These are phyloP conservation scores for Plenodomus biglobosus DNA, from an alignment of 2,329 filamentous ascomycete genomes.

Conservation along the genomic window DNA sequence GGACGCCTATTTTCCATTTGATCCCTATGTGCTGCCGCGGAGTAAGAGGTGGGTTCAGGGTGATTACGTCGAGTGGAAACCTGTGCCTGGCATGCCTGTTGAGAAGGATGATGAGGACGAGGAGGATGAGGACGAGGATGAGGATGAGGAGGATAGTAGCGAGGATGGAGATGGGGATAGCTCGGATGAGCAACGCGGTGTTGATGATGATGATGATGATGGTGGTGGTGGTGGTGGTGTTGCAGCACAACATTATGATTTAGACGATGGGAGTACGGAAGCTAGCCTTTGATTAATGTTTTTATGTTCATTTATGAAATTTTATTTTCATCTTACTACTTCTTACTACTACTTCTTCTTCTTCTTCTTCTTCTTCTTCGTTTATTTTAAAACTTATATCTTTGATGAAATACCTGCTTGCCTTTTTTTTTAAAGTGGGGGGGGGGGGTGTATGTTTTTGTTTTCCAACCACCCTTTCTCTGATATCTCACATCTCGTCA, in stretches of 20 bases:
- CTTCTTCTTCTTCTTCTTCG: too few relatives aligned
- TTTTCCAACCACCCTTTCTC: too few relatives aligned
- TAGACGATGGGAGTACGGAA: conserved; percentile 11
- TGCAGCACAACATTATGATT: too few relatives aligned
- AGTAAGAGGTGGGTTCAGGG: conserved; percentile 86
- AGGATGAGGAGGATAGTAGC: conserved; percentile 1
- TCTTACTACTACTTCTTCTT: too few relatives aligned
- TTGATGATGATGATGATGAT: background rate
- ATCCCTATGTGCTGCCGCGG: conserved; percentile 86
- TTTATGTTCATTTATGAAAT: too few relatives aligned
- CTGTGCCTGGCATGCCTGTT: conserved; percentile 45
- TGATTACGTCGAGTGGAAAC: conserved; percentile 44
- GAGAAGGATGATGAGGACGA: conserved; percentile 52
- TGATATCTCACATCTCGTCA: too few relatives aligned
- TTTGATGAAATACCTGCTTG: too few relatives aligned
- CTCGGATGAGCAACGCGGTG: background rate
- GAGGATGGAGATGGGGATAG: conserved; percentile 2
- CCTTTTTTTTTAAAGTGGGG: too few relatives aligned
- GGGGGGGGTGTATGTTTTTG: too few relatives aligned
- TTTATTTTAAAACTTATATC: too few relatives aligned
- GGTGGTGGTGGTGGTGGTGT: too few relatives aligned
- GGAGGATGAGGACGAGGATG: conserved; percentile 35
- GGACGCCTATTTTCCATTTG: conserved; percentile 95
- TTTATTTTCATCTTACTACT: too few relatives aligned
- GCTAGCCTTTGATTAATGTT: conserved; percentile 9